A percentile compares a stretch with the other conserved stretches of the same genome.
Conservation (phyloP, 352 stramenopile genomes). For the Globisporangium camurandrum region DNA sequence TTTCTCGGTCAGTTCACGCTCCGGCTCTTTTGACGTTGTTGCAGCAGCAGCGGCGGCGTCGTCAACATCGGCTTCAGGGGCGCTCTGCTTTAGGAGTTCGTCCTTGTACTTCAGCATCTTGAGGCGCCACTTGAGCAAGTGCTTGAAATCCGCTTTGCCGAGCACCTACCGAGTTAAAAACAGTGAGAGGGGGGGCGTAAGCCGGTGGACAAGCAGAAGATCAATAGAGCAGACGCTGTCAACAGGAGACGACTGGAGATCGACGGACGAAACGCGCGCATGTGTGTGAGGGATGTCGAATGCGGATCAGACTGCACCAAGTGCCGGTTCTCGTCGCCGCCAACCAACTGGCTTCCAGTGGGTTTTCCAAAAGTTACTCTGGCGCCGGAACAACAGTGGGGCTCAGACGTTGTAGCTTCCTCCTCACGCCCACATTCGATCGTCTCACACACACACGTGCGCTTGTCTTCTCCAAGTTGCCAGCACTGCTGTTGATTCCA, state of each 20-base stretch:
- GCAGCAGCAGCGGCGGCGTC: conserved; percentile 14
- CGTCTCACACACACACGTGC: neutral
- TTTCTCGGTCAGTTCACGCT: conserved; percentile 63
- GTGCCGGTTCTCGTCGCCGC: conserved; percentile 51
- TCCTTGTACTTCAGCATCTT: conserved; percentile 89
- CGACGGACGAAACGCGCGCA: neutral
- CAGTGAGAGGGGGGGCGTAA: neutral
- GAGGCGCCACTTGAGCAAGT: conserved; percentile 94
- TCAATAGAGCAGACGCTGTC: neutral
- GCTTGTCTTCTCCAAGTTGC: too few relatives aligned
- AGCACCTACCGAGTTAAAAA: conserved; percentile 70
- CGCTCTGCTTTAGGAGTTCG: conserved; percentile 63
- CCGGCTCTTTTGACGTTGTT: conserved; percentile 30
- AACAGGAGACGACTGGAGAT: neutral
- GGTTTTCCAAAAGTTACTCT: conserved; percentile 88
- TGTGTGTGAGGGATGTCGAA: neutral
- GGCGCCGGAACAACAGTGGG: conserved; percentile 81
- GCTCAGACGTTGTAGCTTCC: conserved; percentile 77
- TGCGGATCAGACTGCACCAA: conserved; percentile 71
- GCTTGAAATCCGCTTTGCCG: conserved; percentile 97
- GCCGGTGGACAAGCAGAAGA: neutral
- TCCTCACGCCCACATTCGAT: conserved; percentile 44
- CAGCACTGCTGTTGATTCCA: too few relatives aligned
- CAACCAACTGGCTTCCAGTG: conserved; percentile 80
- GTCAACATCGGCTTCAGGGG: conserved; percentile 19